Evolutionary conservation across 345 rosid species (phyloP).

Genomic region (Arabidopsis arenosa): DNA sequence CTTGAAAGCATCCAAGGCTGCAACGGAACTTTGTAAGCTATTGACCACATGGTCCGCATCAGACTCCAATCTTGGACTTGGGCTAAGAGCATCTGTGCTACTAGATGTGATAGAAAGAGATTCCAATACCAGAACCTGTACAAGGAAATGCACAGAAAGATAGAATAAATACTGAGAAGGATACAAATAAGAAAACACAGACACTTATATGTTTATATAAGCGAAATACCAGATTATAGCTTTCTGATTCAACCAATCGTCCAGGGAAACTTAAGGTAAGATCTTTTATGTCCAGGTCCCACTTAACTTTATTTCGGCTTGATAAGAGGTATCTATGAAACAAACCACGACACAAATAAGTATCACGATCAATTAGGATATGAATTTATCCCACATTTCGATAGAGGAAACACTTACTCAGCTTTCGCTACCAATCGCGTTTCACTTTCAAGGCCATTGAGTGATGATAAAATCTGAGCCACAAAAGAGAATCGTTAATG

Average conservation of each 20-base stretch:
- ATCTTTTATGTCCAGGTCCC: conserved; percentile 63
- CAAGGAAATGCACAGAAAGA: conserved; percentile 34
- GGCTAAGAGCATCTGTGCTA: conserved; percentile 46
- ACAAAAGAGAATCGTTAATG: conserved; percentile 9
- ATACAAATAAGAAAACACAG: conserved; percentile 3
- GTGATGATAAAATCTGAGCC: conserved; percentile 72
- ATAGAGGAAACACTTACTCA: conserved; percentile 60
- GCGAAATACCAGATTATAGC: conserved; percentile 65
- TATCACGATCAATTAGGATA: conserved; percentile 19
- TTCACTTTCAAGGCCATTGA: conserved; percentile 66
- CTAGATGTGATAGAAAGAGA: conserved; percentile 54
- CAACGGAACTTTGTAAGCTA: conserved; percentile 45
- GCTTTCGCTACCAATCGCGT: conserved; percentile 73
- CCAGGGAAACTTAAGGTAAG: conserved; percentile 60
- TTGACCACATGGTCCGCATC: conserved; percentile 44
- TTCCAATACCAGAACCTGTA: conserved; percentile 62
- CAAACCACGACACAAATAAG: conserved; percentile 28
- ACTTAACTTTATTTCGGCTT: conserved; percentile 59
- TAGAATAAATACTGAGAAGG: conserved; percentile 16
- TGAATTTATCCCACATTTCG: conserved; percentile 25
- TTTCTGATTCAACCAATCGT: conserved; percentile 51
- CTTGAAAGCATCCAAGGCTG: conserved; percentile 44
- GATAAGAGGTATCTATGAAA: conserved; percentile 71
- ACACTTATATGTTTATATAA: conserved; percentile 12
- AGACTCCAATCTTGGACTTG: conserved; percentile 47